Evolutionary conservation across 768 basidiomycete species (phyloP), one percentile per base, ranked within the genome.

Genomic region (Tephrocybe sp.): DNA sequence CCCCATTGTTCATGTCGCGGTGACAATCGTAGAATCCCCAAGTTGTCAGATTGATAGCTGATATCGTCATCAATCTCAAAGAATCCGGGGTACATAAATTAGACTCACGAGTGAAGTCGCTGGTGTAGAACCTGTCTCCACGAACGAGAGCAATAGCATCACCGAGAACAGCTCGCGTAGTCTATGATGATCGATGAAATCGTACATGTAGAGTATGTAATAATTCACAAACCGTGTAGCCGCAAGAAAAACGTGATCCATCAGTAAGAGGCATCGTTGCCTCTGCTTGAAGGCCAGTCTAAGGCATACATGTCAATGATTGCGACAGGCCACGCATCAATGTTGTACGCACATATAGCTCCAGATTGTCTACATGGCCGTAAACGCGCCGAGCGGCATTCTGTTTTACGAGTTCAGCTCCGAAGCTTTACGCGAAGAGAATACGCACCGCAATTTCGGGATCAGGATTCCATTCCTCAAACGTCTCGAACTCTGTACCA

Each of bases 381-480:
- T 70, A 70, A 0, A 70, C 48, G 23, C 60, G 55, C 31, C 64
- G 63, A 33, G 67, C 69, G 34, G 64, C 66, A 24, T 42, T 42
- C 53, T 56, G n/a, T n/a, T n/a, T n/a, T n/a, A n/a, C n/a, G n/a
- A n/a, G n/a, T n/a, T n/a, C n/a, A n/a, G n/a, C n/a, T n/a, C n/a
- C n/a, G n/a, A n/a, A n/a, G n/a, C n/a, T n/a, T n/a, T n/a, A n/a
- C n/a, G n/a, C n/a, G n/a, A n/a, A n/a, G 16, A 49, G 10, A 34
- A 29, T 5, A 55, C 68, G 44, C 45, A 75, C 76, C 46, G 70
- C 70, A 49, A 81, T 69, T 22, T 69, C 70, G 1, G 67, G 62
- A 50, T 78, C 71, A 0, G 72, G 64, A 52, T 76, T 79, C 80
- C 80, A 82, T n/a, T 81, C 78, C 54, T 75, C 72, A 49, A 81